Evolutionary conservation across 2,329 filamentous ascomycete species (phyloP).

Genomic region (Neospermospora avenae): DNA sequence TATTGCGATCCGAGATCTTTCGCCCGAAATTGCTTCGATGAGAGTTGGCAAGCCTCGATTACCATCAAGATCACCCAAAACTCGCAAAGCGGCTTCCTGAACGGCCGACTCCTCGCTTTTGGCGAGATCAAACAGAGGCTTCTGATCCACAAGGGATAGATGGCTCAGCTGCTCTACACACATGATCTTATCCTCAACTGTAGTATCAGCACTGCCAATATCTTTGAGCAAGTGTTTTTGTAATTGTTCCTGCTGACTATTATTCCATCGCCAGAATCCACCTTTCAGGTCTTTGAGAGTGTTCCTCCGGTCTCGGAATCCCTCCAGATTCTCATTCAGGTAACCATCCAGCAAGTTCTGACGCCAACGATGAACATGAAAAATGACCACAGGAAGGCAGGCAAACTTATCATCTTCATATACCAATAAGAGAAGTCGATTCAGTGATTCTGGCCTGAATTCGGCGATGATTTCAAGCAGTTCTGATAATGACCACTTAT

Average conservation of each 20-base stretch:
- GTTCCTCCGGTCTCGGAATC: not conserved
- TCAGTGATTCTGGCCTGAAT: not conserved
- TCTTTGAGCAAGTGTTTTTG: conserved; percentile 7
- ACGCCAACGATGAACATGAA: conserved; percentile 2
- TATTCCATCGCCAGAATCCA: conserved; percentile 17
- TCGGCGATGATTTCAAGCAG: conserved; percentile 4
- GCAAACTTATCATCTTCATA: not conserved
- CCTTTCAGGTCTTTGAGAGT: not conserved
- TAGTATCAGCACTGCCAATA: conserved; percentile 3
- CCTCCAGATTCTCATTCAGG: conserved; percentile 1
- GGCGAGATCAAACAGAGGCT: conserved; percentile 4
- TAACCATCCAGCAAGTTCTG: conserved; percentile 12
- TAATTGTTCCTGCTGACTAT: conserved; percentile 10
- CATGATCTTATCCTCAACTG: not conserved
- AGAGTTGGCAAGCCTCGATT: conserved; percentile 5
- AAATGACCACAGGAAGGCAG: not conserved
- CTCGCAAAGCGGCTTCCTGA: conserved; percentile 10
- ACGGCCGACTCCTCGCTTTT: not conserved
- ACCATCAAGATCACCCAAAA: conserved; percentile 11
- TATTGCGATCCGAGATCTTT: conserved; percentile 14
- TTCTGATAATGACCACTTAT: not conserved
- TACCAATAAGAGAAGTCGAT: not conserved
- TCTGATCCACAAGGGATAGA: not conserved
- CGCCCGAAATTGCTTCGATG: conserved; percentile 12
- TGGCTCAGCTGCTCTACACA: conserved; percentile 10